Conservation (phyloP, 805 yeast genomes). For the Kodamaea restingae region DNA sequence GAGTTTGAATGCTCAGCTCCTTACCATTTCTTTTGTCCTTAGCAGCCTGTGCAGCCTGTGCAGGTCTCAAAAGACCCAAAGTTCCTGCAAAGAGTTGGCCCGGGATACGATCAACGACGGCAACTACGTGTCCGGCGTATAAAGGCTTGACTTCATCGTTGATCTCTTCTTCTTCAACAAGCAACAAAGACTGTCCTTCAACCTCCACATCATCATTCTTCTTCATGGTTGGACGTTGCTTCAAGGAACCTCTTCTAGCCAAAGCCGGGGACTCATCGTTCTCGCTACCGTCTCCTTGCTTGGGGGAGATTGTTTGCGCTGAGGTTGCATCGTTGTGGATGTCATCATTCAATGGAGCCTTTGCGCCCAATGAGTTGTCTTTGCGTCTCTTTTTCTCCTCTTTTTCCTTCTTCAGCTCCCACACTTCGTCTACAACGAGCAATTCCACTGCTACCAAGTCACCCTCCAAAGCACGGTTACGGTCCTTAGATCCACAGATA, state of each 20-base stretch:
- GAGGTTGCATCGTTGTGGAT: slow-evolving; percentile 80
- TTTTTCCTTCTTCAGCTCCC: slow-evolving; percentile 94
- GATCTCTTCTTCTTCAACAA: slow-evolving; percentile 94
- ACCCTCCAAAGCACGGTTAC: slow-evolving; percentile 96
- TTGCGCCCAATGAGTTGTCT: slow-evolving; percentile 44
- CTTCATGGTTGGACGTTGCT: slow-evolving; percentile 94
- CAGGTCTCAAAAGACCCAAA: slow-evolving; percentile 88
- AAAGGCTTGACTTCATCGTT: slow-evolving; percentile 89
- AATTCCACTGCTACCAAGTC: slow-evolving; percentile 95
- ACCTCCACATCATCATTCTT: slow-evolving; percentile 98
- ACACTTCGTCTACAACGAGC: slow-evolving; percentile 92
- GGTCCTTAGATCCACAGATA: slow-evolving; percentile 96
- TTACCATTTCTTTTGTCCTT: slow-evolving; percentile 48
- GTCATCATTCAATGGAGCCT: slow-evolving; percentile 54
- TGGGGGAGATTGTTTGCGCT: slow-evolving; percentile 27
- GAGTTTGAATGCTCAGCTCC: slow-evolving; percentile 43
- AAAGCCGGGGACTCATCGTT: slow-evolving; percentile 31
- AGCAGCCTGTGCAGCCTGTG: slow-evolving; percentile 86
- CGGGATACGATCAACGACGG: slow-evolving; percentile 94
- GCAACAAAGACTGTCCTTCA: slow-evolving; percentile 88
- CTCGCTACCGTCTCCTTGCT: slow-evolving; percentile 16
- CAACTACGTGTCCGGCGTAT: slow-evolving; percentile 97
- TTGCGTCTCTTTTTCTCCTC: slow-evolving; percentile 95
- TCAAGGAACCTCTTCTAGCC: slow-evolving; percentile 79
- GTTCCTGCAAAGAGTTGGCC: slow-evolving; percentile 96